Base-by-base conservation (phyloP, 768 basidiomycete species). In the Termitomyces sp. region DNA sequence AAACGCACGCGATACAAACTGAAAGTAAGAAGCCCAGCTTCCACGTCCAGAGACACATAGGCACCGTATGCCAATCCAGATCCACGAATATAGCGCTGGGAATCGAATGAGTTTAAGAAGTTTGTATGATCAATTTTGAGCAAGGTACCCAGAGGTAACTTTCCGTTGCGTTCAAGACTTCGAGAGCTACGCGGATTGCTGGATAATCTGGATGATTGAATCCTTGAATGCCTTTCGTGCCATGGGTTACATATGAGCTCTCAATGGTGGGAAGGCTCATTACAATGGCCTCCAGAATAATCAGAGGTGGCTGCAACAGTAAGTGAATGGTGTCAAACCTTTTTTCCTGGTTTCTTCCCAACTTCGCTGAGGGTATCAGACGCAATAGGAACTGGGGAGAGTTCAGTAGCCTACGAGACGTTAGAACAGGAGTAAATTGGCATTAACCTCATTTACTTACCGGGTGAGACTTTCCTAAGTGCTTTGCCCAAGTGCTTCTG, bases 1-100 rank as follows among this genome's bases (percentile, higher is more conserved):
- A 36, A 33, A 35, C 85, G 57, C 74, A 88, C 90, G 52, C 92
- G 80, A 67, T 93, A 95, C 3, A 95, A 75, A 14, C 82, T 79
- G 71, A 94, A 95, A 52, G 71, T 83, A 28, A 93, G 72, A 11
- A 88, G 71, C 1, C 93, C 93, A 24, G 87, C 79, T 72, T 97
- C 94, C 33, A 85, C 74, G 63, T 95, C 92, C 33, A 86, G 68
- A 0, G 79, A 78, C 33, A 88, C 77, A 64, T 85, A 84, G 28
- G 92, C 92, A n/a, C 94, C 92, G 62, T 97, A 98, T 5, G 97
- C 97, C 35, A 99, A 74, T 22, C 97, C 97, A 56, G 92, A 88
- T 7, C 97, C 97, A 43, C 97, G 88, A 59, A 99, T 93, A 60
- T 88, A 90, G 26, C 88, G 84, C 89, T 92, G 56, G n/a, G 16